Conservation (phyloP, 164 flowering plant genomes). For the Dillenia turbinata region DNA sequence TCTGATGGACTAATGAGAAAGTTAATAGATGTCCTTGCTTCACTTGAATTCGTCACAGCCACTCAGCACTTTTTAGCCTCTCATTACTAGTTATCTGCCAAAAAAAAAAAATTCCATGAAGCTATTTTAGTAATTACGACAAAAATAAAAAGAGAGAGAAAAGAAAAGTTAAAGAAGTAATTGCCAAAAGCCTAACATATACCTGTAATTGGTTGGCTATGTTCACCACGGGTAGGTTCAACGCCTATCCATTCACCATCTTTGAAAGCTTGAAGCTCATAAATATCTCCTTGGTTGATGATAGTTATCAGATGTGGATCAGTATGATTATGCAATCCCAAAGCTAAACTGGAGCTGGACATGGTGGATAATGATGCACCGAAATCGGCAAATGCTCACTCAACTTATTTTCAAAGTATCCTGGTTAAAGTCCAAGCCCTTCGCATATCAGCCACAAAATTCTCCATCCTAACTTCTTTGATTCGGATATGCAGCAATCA, state of each 20-base stretch:
- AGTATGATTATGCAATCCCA: constrained; percentile 33
- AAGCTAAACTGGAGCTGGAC: constrained; percentile 42
- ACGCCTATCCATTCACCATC: constrained; percentile 29
- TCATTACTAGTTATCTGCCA: constrained; percentile 37
- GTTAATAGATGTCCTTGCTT: constrained; percentile 22
- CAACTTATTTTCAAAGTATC: constrained; percentile 18
- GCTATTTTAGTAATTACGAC: neutral
- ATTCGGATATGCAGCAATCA: constrained; percentile 23
- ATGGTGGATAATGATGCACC: constrained; percentile 33
- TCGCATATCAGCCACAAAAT: constrained; percentile 32
- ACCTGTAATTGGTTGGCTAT: constrained; percentile 25
- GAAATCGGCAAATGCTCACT: constrained; percentile 16
- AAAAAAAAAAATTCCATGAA: too few species aligned
- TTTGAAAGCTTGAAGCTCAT: constrained; percentile 37
- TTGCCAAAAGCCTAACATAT: too few species aligned
- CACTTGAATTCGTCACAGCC: constrained; percentile 24
- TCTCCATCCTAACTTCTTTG: constrained; percentile 21
- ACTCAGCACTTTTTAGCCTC: constrained; percentile 24
- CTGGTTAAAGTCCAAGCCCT: constrained; percentile 33
- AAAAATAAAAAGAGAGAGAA: neutral
- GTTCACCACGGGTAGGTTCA: constrained; percentile 21
- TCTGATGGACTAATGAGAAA: constrained; percentile 18
- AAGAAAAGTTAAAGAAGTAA: neutral
- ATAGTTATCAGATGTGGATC: constrained; percentile 37
- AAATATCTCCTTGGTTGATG: constrained; percentile 27